Conservation (phyloP, 768 basidiomycete species). For the Collybiopsis confluens region DNA sequence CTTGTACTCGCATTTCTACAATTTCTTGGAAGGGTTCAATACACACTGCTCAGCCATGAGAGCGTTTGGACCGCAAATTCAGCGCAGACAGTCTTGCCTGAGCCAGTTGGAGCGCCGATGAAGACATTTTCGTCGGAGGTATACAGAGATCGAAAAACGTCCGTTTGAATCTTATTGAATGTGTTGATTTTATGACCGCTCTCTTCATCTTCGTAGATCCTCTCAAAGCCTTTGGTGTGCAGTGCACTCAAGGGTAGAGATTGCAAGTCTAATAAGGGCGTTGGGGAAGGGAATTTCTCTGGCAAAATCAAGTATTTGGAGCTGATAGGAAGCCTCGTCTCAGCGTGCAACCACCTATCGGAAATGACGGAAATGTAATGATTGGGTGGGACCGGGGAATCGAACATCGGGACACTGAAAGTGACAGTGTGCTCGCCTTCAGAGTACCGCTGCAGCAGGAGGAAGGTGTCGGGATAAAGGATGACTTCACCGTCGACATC, state of each 20-base stretch:
- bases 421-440: conserved; percentile 94
- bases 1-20: conserved; percentile 85
- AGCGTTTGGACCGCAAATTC: conserved; percentile 95
- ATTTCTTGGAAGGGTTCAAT: conserved; percentile 97
- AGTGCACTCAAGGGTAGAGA: conserved; percentile 84
- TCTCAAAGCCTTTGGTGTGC: conserved; percentile 90
- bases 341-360: conserved; percentile 93
- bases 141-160: conserved; percentile 97
- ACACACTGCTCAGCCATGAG: conserved; percentile 76
- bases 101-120: conserved; percentile 94
- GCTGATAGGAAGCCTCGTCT: conserved; percentile 90
- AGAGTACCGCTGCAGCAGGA: conserved; percentile 87
- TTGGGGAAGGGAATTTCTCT: conserved; percentile 92
- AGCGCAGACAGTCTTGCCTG: conserved; percentile 95
- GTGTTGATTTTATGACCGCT: conserved; percentile 56
- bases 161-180: conserved; percentile 99
- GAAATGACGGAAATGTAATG: conserved; percentile 96
- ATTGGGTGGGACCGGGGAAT: conserved; percentile 89
- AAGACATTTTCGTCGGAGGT: conserved; percentile 96
- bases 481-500: conserved; percentile 97
- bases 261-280: conserved; percentile 90
- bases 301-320: conserved; percentile 98
- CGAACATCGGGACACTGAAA: conserved; percentile 93
- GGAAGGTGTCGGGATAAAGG: conserved; percentile 90
- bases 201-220: conserved; percentile 54